Evolutionary conservation across 805 yeast species (phyloP).

Genomic region (Wickerhamiella slavikovae): DNA sequence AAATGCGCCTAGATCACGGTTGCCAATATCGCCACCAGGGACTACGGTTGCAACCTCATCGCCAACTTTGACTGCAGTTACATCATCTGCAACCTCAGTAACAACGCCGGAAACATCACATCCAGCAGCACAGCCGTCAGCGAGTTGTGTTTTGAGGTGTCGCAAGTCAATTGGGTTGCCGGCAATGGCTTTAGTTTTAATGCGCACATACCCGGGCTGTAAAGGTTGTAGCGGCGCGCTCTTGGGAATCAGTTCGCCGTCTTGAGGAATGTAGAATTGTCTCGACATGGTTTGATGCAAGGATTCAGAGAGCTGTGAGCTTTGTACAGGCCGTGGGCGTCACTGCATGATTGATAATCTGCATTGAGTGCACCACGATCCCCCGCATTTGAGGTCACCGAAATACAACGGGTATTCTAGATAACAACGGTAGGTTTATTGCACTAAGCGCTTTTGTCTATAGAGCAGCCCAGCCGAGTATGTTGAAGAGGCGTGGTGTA

Average conservation of each 20-base stretch:
- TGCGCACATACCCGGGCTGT: conserved; percentile 16
- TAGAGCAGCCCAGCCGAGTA: too few species aligned
- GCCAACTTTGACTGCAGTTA: conserved; percentile 20
- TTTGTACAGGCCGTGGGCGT: too few species aligned
- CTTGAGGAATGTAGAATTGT: not conserved
- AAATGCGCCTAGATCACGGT: not conserved
- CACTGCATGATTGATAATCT: too few species aligned
- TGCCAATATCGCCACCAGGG: conserved; percentile 40
- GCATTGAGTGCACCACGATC: too few species aligned
- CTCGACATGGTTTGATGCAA: too few species aligned
- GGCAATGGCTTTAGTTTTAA: not conserved
- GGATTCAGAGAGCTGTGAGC: too few species aligned
- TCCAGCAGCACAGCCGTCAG: conserved; percentile 37
- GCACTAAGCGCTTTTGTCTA: too few species aligned
- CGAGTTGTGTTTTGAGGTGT: conserved; percentile 14
- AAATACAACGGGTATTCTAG: too few species aligned
- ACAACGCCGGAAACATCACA: conserved; percentile 25
- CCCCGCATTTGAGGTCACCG: too few species aligned
- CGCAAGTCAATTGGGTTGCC: not conserved
- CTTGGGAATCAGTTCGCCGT: not conserved
- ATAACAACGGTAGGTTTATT: too few species aligned
- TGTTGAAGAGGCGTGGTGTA: too few species aligned
- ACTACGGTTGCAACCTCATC: conserved; percentile 46
- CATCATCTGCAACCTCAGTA: conserved; percentile 38
- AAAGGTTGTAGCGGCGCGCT: not conserved